A percentile compares a stretch with the other conserved stretches of the same genome.
phyloP scores from a whole-genome alignment of 2,329 filamentous ascomycete species.

The Alternaria tenuissima region DNA sequence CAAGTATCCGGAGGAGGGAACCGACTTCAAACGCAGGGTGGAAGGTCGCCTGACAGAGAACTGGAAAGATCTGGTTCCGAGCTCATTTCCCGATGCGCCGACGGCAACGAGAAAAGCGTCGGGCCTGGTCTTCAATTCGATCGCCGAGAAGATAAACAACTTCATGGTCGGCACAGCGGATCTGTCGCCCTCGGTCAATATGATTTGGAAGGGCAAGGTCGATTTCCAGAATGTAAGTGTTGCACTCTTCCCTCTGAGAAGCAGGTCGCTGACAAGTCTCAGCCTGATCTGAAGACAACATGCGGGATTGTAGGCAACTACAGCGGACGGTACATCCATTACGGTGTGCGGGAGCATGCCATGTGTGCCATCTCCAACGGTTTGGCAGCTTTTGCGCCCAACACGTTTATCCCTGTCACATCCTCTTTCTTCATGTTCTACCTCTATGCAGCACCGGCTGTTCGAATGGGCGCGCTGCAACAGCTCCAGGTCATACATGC shows the following conservation, averaged over 20 bases:
- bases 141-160: constrained; percentile 25
- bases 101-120: constrained; percentile 61
- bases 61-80: constrained; percentile 61
- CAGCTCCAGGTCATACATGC: constrained; percentile 65
- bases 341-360: constrained; percentile 49
- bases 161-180: constrained; percentile 81
- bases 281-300: constrained; percentile 35
- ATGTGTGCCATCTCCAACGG: constrained; percentile 59
- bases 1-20: constrained; percentile 58
- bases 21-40: constrained; percentile 59
- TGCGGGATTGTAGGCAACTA: constrained; percentile 64
- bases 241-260: too few species aligned
- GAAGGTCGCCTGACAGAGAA: constrained; percentile 58
- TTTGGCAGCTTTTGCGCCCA: constrained; percentile 58
- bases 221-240: constrained; percentile 52
- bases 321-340: constrained; percentile 61
- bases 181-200: constrained; percentile 60
- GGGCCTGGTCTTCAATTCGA: constrained; percentile 10
- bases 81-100: constrained; percentile 56
- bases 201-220: constrained; percentile 58
- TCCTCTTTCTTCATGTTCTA: constrained; percentile 70
- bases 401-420: constrained; percentile 65
- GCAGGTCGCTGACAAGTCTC: constrained; percentile 11
- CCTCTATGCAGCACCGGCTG: constrained; percentile 64
- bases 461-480: constrained; percentile 68